Evolutionary conservation across 164 flowering plant species (phyloP), one percentile per base, ranked within the genome.

Genomic region (Piper longum): DNA sequence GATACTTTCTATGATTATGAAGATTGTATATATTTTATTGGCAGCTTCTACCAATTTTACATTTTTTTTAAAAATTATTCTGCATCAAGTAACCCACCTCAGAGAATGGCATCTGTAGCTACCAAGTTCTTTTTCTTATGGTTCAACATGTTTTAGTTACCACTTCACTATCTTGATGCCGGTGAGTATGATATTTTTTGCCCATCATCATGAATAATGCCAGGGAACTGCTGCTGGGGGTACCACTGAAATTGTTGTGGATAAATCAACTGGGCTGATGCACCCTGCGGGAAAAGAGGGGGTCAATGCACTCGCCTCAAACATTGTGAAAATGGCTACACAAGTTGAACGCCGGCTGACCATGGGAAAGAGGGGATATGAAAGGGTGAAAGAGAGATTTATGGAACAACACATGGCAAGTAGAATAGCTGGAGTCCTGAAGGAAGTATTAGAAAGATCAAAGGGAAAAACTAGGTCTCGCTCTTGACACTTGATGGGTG

Each of bases 151-250:
- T 26, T 26, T 26, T 26, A 26, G 2, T 26, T 26, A 26, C 36
- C 36, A 26, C 36, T 26, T 26, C 36, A 26, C 36, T 26, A 26
- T 26, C 36, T 26, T 26, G 36, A 26, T 26, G 36, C 36, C 36
- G 36, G 36, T 26, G 36, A 26, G 36, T 26, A 26, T 26, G 36
- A 26, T 26, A 55, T 55, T 16, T 8, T 55, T 4, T 18, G 7
- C 1, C 1, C 16, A 8, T 55, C 57, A 55, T 16, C n/a, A 11
- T 41, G 40, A 41, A 41, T 4, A 36, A 36, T 55, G 36, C 13
- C 82, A 93, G 99, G 99, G 96, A 36, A 91, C 96, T 14, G 87
- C 96, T 63, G 96, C 97, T 54, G 99, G 99, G 67, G 99, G 99
- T 43, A 95, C 99, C 12, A 83, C 69, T 40, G 99, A 95, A 77